Evolutionary conservation across 305 asterid species (phyloP), one percentile per base, ranked within the genome.

Genomic region (Solanum hybrid): DNA sequence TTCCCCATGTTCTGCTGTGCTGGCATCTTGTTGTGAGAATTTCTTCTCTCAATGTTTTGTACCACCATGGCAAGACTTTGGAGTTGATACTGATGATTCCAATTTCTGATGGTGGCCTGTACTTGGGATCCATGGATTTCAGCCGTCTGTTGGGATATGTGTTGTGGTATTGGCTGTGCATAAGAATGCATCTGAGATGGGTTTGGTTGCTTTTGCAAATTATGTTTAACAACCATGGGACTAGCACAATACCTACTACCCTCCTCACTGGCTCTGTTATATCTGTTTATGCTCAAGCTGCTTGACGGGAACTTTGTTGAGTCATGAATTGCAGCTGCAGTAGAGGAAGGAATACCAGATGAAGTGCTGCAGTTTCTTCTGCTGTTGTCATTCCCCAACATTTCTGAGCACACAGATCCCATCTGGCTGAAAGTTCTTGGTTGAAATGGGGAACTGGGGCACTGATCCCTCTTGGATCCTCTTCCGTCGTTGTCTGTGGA

Each of bases 381-480:
- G 57, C 87, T 69, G 16, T 92, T 29, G 42, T 87, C 86, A 4
- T 28, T 81, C 87, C 90, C 88, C 67, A 89, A 90, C 83, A 87
- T 89, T 80, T 91, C 91, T 26, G 75, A 87, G 75, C 88, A 78
- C 93, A 92, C 91, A 67, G 95, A 92, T 82, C 92, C 93, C 92
- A 91, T 92, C 90, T 89, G 61, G 90, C 82, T 34, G 83, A 86
- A 89, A 90, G 14, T 85, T 91, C 93, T 51, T 90, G 87, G 87
- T 92, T 89, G 77, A 88, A 86, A 31, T 92, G 87, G 89, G 61
- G 93, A 86, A 89, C 83, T 82, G 24, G 76, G 90, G 89, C 77
- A 78, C 87, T 92, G 87, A 57, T 89, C 92, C 91, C 96, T 94
- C 89, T 94, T 92, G 89, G 89, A 86, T 89, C 95, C 95, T 89